Conservation (phyloP, 441 rosid species). For the Breynia disticha region DNA sequence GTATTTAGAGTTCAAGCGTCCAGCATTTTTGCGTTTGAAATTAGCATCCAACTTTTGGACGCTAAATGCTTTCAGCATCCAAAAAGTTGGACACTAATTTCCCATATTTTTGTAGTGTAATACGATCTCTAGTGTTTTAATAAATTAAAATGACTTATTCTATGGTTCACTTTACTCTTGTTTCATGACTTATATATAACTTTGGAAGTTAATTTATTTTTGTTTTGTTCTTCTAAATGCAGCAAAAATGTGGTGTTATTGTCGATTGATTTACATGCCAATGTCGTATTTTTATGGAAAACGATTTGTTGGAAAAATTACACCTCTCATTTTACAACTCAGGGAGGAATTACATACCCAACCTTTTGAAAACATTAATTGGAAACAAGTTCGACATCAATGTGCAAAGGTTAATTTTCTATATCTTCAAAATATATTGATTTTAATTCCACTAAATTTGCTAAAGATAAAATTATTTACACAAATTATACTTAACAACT, state of each 20-base stretch:
- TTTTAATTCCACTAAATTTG: background rate
- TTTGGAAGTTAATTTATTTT: background rate
- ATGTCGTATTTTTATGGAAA: constrained; percentile 71
- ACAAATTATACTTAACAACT: background rate
- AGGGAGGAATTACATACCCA: constrained; percentile 26
- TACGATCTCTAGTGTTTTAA: too few species aligned
- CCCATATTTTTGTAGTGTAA: too few species aligned
- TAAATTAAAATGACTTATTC: too few species aligned
- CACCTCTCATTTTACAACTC: constrained; percentile 35
- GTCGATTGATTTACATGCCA: constrained; percentile 71
- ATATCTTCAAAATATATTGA: background rate
- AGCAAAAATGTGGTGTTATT: constrained; percentile 75
- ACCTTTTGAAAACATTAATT: constrained; percentile 16
- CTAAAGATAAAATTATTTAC: background rate
- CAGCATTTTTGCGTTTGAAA: too few species aligned
- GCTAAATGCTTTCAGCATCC: too few species aligned
- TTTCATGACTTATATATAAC: too few species aligned
- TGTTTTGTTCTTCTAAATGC: constrained; percentile 4
- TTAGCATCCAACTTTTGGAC: too few species aligned
- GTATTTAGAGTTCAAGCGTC: too few species aligned
- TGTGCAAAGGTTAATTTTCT: constrained; percentile 44
- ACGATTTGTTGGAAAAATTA: constrained; percentile 63
- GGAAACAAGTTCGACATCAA: constrained; percentile 35
- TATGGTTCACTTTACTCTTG: too few species aligned
- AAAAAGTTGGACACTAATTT: too few species aligned